These are phyloP conservation scores for Skeletonema tropicum DNA, from an alignment of 108 stramenopile genomes.

Conservation along the genomic window DNA sequence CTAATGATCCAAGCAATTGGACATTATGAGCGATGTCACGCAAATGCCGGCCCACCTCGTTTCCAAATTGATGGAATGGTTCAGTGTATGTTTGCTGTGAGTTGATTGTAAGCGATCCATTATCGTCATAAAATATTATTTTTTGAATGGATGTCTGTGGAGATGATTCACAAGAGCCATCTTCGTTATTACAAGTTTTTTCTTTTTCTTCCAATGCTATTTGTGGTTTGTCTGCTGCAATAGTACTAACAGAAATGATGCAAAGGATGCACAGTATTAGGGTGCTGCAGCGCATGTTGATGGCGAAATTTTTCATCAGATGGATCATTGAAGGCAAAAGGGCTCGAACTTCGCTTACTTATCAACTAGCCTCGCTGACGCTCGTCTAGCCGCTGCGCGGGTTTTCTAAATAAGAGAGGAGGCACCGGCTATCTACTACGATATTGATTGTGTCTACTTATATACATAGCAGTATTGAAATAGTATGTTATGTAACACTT, in stretches of 20 bases:
- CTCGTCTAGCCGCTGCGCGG: no score
- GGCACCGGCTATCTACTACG: no score
- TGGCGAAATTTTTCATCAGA: no score
- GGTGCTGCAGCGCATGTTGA: neutral
- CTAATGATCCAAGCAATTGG: neutral
- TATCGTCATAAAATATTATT: neutral
- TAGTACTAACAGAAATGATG: neutral
- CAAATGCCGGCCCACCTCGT: neutral
- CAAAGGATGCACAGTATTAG: neutral
- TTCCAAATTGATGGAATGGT: neutral
- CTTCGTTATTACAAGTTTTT: neutral
- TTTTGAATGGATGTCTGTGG: neutral
- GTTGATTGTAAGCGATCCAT: constrained; percentile 5
- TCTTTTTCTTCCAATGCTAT: neutral
- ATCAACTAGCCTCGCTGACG: no score
- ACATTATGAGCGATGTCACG: neutral
- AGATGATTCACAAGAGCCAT: neutral
- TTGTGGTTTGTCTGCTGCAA: neutral
- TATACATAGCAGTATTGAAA: no score
- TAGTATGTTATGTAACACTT: no score
- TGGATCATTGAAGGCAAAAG: no score
- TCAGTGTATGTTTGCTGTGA: neutral
- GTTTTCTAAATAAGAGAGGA: no score
- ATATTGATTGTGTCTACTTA: no score
- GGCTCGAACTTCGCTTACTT: no score